Evolutionary conservation across 441 rosid species (phyloP).

Genomic region (Mallotus repandus): DNA sequence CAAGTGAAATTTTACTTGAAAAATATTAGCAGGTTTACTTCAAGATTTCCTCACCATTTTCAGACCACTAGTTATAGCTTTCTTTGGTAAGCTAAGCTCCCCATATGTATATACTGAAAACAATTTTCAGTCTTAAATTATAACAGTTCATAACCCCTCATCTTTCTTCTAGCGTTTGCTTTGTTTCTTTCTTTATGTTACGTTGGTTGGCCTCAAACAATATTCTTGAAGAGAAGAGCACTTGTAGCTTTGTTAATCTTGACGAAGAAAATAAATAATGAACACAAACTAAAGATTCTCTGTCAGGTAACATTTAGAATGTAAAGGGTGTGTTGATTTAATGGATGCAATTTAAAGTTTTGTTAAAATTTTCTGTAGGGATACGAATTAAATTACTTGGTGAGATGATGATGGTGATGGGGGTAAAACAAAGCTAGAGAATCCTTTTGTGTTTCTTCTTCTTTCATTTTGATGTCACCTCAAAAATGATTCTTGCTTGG

Average conservation of each 20-base stretch:
- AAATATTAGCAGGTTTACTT: constrained; percentile 3
- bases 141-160: neutral
- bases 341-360: neutral
- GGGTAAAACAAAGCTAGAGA: neutral
- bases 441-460: neutral
- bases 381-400: neutral
- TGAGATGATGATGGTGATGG: neutral
- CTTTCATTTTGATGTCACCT: neutral
- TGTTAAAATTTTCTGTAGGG: neutral
- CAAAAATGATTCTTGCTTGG: neutral
- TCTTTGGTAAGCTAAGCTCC: constrained; percentile 8
- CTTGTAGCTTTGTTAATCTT: too few species aligned
- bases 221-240: too few species aligned
- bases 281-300: too few species aligned
- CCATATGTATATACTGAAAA: neutral
- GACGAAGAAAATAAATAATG: too few species aligned
- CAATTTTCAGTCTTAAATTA: neutral
- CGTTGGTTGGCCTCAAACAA: too few species aligned
- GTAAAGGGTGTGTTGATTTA: too few species aligned
- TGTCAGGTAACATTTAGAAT: too few species aligned
- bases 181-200: too few species aligned
- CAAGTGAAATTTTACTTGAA: neutral
- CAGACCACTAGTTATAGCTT: neutral
- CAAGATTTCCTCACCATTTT: neutral
- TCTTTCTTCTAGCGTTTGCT: neutral